These are phyloP conservation scores for Pythium rhizo-oryzae DNA, from an alignment of 352 stramenopile species.

Conservation along the genomic window DNA sequence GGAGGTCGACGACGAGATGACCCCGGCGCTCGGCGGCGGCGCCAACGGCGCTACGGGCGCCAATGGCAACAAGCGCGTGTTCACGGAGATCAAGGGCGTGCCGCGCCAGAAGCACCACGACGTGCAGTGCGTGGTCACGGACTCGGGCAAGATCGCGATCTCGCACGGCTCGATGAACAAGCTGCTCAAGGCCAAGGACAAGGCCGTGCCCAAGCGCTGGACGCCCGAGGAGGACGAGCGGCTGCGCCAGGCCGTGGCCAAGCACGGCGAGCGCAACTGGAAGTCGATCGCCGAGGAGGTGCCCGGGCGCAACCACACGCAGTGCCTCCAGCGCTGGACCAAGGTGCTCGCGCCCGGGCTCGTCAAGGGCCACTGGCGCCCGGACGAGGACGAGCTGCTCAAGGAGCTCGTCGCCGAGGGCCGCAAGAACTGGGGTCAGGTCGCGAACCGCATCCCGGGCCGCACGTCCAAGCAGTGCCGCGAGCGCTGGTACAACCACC, in stretches of 20 bases:
- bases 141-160: conserved; percentile 46
- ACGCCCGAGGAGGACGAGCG: conserved; percentile 80
- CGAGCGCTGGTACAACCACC: conserved; percentile 90
- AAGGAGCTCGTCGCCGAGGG: conserved; percentile 79
- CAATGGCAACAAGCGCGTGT: conserved; percentile 69
- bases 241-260: conserved; percentile 71
- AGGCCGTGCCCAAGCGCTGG: conserved; percentile 82
- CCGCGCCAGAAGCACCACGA: conserved; percentile 83
- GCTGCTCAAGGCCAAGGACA: conserved; percentile 87
- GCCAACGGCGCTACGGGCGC: neutral
- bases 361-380: conserved; percentile 95
- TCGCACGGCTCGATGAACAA: conserved; percentile 55
- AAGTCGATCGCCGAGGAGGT: conserved; percentile 89
- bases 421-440: conserved; percentile 89
- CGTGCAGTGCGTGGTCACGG: conserved; percentile 47
- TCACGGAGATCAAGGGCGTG: conserved; percentile 85
- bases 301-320: conserved; percentile 83
- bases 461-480: conserved; percentile 90
- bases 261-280: conserved; percentile 87
- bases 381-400: conserved; percentile 92
- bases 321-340: conserved; percentile 91
- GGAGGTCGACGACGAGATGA: conserved; percentile 23
- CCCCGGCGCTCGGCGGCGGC: neutral
- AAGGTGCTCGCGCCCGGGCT: conserved; percentile 95
- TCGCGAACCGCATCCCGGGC: conserved; percentile 81